Conservation (phyloP, 805 yeast species). For the Kodamaea kakaduensis region DNA sequence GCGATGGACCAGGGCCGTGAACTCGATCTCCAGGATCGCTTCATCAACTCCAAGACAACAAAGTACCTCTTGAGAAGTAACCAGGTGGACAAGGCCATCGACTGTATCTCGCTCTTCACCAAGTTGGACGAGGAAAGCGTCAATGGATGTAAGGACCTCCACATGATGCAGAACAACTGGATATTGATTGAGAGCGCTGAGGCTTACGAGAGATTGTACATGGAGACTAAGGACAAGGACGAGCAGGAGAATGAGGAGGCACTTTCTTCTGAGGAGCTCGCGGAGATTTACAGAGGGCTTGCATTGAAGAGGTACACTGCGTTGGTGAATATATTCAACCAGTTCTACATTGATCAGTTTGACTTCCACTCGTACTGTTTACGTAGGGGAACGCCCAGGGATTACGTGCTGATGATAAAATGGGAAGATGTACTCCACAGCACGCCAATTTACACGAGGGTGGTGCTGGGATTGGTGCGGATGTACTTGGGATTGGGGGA, state of each 20-base stretch:
- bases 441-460: conserved; percentile 70
- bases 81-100: conserved; percentile 68
- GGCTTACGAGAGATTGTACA: conserved; percentile 62
- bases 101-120: conserved; percentile 73
- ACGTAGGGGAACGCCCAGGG: conserved; percentile 85
- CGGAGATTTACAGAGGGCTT: conserved; percentile 55
- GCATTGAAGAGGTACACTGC: conserved; percentile 76
- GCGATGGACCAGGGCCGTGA: conserved; percentile 66
- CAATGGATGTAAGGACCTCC: conserved; percentile 85
- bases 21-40: conserved; percentile 85
- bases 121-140: conserved; percentile 67
- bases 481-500: conserved; percentile 46
- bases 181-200: conserved; percentile 81
- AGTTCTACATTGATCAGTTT: conserved; percentile 76
- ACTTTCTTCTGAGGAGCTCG: conserved; percentile 35
- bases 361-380: conserved; percentile 93
- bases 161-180: conserved; percentile 90
- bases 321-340: conserved; percentile 62
- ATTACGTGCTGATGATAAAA: conserved; percentile 66
- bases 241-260: conserved; percentile 24
- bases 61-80: conserved; percentile 80
- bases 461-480: conserved; percentile 58
- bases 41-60: conserved; percentile 81
- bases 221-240: conserved; percentile 29
- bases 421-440: conserved; percentile 80